Percentiles rank a stretch among this genome's conserved stretches.
Conservation (phyloP, 2,329 filamentous ascomycete genomes). For the Xylaria sp. region DNA sequence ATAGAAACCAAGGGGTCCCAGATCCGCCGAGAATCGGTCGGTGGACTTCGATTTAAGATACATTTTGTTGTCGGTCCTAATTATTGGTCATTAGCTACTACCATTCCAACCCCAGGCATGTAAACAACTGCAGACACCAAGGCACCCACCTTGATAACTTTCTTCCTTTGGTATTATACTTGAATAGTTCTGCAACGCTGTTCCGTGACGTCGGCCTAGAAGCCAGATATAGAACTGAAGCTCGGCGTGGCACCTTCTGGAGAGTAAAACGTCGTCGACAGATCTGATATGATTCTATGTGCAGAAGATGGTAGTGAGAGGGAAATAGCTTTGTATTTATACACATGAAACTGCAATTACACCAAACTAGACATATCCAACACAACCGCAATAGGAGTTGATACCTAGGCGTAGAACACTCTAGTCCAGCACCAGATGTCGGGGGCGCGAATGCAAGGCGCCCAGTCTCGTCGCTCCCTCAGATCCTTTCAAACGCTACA, state of each 20-base stretch:
- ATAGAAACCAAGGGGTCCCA: not conserved
- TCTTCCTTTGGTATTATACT: no score
- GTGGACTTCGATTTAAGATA: not conserved
- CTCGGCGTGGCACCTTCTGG: not conserved
- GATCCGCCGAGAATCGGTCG: not conserved
- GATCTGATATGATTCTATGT: not conserved
- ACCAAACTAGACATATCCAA: not conserved
- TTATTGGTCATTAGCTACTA: no score
- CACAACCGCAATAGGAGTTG: not conserved
- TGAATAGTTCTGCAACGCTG: no score
- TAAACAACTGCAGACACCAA: no score
- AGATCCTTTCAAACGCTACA: no score
- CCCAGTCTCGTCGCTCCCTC: not conserved
- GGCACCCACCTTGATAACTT: no score
- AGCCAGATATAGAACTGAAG: not conserved
- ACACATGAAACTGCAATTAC: not conserved
- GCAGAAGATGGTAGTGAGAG: no score
- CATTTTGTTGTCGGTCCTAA: not conserved
- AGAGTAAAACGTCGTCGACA: not conserved
- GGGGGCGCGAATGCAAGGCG: not conserved
- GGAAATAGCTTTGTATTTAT: not conserved
- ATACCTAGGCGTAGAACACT: not conserved
- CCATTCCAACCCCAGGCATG: no score
- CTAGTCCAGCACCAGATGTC: not conserved
- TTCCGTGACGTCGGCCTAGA: not conserved